A percentile compares a stretch with the other conserved stretches of the same genome.
phyloP scores from a whole-genome alignment of 1,284 basidiomycete species.

The Heimioporus retisporus region DNA sequence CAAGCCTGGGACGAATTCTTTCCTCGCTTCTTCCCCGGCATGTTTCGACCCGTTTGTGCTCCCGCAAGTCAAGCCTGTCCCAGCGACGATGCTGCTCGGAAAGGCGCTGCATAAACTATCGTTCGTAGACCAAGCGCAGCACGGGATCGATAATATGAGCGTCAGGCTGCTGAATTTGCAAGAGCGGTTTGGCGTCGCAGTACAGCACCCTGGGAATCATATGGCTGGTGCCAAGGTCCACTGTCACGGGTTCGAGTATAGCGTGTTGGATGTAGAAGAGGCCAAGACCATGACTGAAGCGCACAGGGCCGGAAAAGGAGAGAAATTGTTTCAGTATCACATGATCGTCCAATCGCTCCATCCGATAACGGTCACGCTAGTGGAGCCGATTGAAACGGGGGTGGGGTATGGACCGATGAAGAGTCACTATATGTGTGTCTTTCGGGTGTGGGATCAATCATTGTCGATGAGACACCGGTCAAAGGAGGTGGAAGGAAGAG shows the following conservation, averaged over 20 bases:
- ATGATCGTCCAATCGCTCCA: conserved; percentile 29
- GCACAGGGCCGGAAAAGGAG: not conserved
- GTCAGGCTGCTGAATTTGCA: conserved; percentile 32
- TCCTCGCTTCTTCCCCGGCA: conserved; percentile 25
- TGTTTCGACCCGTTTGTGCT: conserved; percentile 33
- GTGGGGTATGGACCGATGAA: conserved; percentile 25
- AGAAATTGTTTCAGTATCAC: conserved; percentile 26
- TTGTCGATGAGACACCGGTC: conserved; percentile 20
- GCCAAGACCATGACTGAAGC: conserved; percentile 24
- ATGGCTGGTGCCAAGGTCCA: conserved; percentile 33
- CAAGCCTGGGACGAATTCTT: conserved; percentile 18
- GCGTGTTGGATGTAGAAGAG: conserved; percentile 27
- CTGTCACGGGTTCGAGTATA: conserved; percentile 33
- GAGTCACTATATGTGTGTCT: conserved; percentile 28
- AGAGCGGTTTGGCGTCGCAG: conserved; percentile 29
- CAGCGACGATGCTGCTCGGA: conserved; percentile 19
- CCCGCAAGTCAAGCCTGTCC: conserved; percentile 26
- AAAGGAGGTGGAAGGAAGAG: not conserved
- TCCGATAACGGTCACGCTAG: conserved; percentile 29
- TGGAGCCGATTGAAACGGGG: conserved; percentile 31
- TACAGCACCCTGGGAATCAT: conserved; percentile 32
- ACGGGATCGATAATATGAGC: conserved; percentile 21
- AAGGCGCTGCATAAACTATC: conserved; percentile 22
- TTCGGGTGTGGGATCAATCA: conserved; percentile 33
- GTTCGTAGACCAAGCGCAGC: conserved; percentile 19